phyloP scores from a whole-genome alignment of 805 yeast species.

The Yarrowia deformans region DNA sequence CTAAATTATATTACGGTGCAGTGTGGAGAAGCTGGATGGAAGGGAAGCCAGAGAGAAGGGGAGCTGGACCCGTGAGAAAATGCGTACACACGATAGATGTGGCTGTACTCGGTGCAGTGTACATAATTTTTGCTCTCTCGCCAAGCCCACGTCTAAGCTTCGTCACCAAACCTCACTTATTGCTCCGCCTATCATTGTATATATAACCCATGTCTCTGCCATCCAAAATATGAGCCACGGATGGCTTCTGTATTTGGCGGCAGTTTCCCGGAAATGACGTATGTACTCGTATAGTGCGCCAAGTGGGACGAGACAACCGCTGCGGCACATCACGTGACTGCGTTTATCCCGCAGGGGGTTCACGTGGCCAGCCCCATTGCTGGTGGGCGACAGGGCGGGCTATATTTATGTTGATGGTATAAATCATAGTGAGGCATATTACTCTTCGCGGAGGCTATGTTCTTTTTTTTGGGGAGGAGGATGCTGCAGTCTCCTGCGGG shows the following conservation, averaged over 20 bases:
- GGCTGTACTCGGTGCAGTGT: too few species aligned
- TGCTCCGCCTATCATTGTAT: too few species aligned
- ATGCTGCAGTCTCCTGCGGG: conserved; percentile 4
- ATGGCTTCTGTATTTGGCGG: not conserved
- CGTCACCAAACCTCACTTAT: not conserved
- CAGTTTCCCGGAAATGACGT: conserved; percentile 2
- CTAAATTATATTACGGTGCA: too few species aligned
- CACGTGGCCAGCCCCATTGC: not conserved
- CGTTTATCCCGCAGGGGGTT: conserved; percentile 26
- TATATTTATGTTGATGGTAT: not conserved
- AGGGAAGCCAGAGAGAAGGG: too few species aligned
- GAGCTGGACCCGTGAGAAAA: too few species aligned
- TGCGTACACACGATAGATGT: too few species aligned
- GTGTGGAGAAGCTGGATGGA: not conserved
- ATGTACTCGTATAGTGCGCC: too few species aligned
- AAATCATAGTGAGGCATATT: conserved; percentile 1
- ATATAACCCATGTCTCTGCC: too few species aligned
- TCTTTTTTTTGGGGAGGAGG: not conserved
- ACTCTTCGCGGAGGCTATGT: not conserved
- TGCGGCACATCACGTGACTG: conserved; percentile 9
- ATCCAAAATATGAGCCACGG: too few species aligned
- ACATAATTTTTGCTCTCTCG: too few species aligned
- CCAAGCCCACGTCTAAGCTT: not conserved
- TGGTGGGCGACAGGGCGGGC: not conserved
- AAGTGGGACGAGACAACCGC: not conserved